Base-by-base conservation (phyloP, 805 yeast genomes). In the Grigorovia transvaalensis region DNA sequence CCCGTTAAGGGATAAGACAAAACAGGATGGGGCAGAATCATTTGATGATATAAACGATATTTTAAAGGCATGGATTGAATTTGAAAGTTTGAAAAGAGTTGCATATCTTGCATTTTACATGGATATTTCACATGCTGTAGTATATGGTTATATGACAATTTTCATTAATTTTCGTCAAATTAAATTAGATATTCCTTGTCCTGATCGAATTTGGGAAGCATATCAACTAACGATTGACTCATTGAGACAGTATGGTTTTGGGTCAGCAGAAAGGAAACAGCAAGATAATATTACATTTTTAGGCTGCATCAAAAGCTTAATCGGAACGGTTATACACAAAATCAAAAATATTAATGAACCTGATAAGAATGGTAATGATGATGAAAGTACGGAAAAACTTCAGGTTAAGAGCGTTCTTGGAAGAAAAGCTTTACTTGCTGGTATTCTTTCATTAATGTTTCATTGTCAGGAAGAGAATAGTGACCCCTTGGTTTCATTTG, bases 41-140 rank as follows among this genome's bases (percentile, higher is more conserved):
- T 38, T n/a, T 7, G 6, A 38, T 38, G 42, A 38, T 38, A 38
- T 38, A 13, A 68, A 58, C 30, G 56, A 58, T 42, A 57, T 59
- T 35, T 47, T 59, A 27, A 45, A 51, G 23, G 73, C 76, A 56
- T 88, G 96, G 96, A 82, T 88, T 13, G 88, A 85, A 51, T 79
- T 81, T 44, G 96, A 88, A 66, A 78, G 82, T 48, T 73, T 85
- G 74, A 88, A 88, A 63, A 69, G 96, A 52, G 77, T 85, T 1
- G 86, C 95, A 0, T 79, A 82, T 53, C 80, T 85, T 80, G 88
- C 95, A 13, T 88, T 88, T 63, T 84, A 84, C 62, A 73, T 85
- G 59, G 96, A 88, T 66, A 81, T 85, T 1, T 76, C 83, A 2
- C 95, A 88, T 69, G 85, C 88, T 42, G 79, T 84, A 15, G 76